Conservation (phyloP, 1,284 basidiomycete genomes). For the Chondrostereum purpureum region DNA sequence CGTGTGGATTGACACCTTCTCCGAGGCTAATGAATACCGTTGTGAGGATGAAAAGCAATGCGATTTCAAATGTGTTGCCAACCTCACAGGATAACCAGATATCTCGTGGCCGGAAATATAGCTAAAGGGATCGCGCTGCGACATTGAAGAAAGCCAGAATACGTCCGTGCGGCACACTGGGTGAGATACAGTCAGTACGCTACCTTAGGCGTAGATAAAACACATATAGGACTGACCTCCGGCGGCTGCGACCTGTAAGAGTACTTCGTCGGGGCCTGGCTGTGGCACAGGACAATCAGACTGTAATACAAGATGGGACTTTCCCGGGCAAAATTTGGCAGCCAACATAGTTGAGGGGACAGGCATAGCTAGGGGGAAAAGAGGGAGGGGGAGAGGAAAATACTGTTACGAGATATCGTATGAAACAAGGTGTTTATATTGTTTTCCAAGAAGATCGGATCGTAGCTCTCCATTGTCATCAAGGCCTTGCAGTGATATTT, state of each 20-base stretch:
- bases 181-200: neutral
- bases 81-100: constrained; percentile 18
- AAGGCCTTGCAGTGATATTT: too few species aligned
- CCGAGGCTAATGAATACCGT: constrained; percentile 8
- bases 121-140: constrained; percentile 10
- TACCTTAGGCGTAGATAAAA: neutral
- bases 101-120: constrained; percentile 23
- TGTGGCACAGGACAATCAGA: constrained; percentile 13
- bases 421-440: neutral
- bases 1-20: constrained; percentile 10
- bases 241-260: constrained; percentile 22
- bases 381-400: neutral
- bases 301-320: constrained; percentile 12
- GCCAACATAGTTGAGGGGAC: constrained; percentile 15
- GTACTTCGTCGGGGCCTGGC: constrained; percentile 18
- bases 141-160: constrained; percentile 14
- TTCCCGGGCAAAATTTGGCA: constrained; percentile 18
- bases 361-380: neutral
- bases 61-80: constrained; percentile 3
- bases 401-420: neutral
- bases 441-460: too few species aligned
- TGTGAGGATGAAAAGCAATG: neutral
- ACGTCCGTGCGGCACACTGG: constrained; percentile 22
- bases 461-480: too few species aligned
- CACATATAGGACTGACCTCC: constrained; percentile 12